A percentile compares a stretch with the other conserved stretches of the same genome.
These are phyloP conservation scores for Escallonia herrerae DNA, from an alignment of 129 eudicot species.

Conservation along the genomic window DNA sequence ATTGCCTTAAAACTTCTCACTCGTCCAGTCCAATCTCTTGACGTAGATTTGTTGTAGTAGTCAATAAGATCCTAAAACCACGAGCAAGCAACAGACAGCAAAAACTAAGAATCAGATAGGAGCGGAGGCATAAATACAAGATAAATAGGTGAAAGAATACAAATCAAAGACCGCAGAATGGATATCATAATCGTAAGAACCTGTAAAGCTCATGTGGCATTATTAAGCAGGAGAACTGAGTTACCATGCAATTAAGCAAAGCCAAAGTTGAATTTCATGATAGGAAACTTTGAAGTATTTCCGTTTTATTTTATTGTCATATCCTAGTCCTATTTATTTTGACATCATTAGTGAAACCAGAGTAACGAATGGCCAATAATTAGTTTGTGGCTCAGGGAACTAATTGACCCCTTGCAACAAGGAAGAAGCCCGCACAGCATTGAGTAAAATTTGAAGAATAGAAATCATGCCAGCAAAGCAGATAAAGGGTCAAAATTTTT, in stretches of 20 bases:
- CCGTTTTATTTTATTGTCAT: background rate
- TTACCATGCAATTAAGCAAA: background rate
- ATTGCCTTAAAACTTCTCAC: constrained; percentile 75
- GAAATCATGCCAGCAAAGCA: background rate
- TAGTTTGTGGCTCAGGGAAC: too few relatives aligned
- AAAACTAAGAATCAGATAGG: background rate
- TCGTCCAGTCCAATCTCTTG: constrained; percentile 97
- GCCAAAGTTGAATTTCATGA: background rate
- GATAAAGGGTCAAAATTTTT: constrained; percentile 7
- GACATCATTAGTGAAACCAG: too few relatives aligned
- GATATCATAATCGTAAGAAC: too few relatives aligned
- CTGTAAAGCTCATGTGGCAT: background rate
- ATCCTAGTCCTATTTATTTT: background rate
- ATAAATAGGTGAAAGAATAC: background rate
- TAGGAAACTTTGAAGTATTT: background rate
- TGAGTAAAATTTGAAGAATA: background rate
- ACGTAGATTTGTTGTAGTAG: constrained; percentile 80
- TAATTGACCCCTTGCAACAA: background rate
- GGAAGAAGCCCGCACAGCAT: background rate
- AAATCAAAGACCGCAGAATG: background rate
- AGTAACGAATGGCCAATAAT: too few relatives aligned
- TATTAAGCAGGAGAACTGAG: too few relatives aligned
- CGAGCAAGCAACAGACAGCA: background rate
- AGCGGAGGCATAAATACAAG: background rate
- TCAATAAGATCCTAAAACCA: constrained; percentile 70